phyloP scores from a whole-genome alignment of 139 green algal species.

The Pleodorina starrii region DNA sequence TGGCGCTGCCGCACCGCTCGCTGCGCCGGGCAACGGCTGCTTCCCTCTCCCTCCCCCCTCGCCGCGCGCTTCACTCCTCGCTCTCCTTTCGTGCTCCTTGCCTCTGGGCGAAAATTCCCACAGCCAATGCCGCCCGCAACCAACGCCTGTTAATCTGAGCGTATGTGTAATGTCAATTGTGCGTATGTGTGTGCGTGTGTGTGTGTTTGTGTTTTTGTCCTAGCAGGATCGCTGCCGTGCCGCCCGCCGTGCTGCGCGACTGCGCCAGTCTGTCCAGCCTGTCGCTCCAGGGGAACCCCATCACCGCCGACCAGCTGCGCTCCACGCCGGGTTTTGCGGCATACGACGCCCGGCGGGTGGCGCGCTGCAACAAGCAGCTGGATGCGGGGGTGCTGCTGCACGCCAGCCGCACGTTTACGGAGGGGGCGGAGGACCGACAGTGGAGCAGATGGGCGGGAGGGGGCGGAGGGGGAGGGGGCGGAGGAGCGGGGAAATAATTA shows the following conservation, averaged over 20 bases:
- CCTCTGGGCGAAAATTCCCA: too few relatives aligned
- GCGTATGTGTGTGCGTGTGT: background rate
- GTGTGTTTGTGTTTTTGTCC: background rate
- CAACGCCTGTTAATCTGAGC: too few relatives aligned
- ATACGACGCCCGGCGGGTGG: constrained; percentile 37
- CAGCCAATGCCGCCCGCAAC: too few relatives aligned
- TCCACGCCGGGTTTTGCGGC: constrained; percentile 15
- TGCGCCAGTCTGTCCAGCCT: constrained; percentile 29
- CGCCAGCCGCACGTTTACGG: constrained; percentile 27
- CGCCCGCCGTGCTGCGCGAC: background rate
- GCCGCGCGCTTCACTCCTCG: too few relatives aligned
- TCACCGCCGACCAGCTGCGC: constrained; percentile 49
- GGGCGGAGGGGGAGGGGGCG: background rate
- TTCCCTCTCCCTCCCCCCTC: too few relatives aligned
- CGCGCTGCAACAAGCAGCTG: constrained; percentile 47
- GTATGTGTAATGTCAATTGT: too few relatives aligned
- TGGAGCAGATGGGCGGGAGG: constrained; percentile 22
- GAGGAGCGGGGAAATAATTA: too few relatives aligned
- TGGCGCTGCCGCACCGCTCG: too few relatives aligned
- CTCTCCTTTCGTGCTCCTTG: too few relatives aligned
- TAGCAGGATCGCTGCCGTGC: constrained; percentile 15
- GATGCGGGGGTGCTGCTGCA: constrained; percentile 14
- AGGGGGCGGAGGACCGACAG: constrained; percentile 37
- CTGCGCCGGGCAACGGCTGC: too few relatives aligned
- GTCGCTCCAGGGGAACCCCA: constrained; percentile 46